Percentiles rank a stretch among this genome's conserved stretches.
phyloP scores from a whole-genome alignment of 2,329 filamentous ascomycete genomes.

The Pestalotiopsis fici region DNA sequence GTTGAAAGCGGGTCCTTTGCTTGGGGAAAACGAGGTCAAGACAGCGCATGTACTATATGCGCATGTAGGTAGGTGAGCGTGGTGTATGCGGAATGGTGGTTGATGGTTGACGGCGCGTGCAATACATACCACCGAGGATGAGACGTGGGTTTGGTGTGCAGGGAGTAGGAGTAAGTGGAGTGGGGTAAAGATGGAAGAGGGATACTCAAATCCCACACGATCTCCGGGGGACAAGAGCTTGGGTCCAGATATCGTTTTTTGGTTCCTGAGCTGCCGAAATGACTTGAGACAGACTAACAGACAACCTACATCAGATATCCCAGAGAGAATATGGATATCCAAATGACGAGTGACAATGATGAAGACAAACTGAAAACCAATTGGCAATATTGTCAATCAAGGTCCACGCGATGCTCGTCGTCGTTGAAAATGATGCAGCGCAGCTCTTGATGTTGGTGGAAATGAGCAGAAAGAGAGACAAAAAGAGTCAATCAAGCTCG shows the following conservation, averaged over 20 bases:
- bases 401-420: background rate
- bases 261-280: background rate
- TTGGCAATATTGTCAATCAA: background rate
- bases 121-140: background rate
- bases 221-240: background rate
- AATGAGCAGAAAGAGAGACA: background rate
- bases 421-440: background rate
- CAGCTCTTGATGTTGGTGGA: background rate
- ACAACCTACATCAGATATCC: too few relatives aligned
- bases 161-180: background rate
- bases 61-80: background rate
- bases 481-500: background rate
- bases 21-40: background rate
- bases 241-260: background rate
- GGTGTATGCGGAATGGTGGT: background rate
- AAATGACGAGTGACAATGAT: too few relatives aligned
- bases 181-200: background rate
- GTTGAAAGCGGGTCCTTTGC: background rate
- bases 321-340: too few relatives aligned
- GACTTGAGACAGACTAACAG: background rate
- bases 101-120: slow-evolving; percentile 3
- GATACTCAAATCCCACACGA: background rate
- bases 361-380: background rate
- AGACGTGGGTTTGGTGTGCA: slow-evolving; percentile 9
- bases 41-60: background rate